Percentiles rank a stretch among this genome's conserved stretches.
phyloP scores from a whole-genome alignment of 352 stramenopile species.

The Pythium myriotylum region DNA sequence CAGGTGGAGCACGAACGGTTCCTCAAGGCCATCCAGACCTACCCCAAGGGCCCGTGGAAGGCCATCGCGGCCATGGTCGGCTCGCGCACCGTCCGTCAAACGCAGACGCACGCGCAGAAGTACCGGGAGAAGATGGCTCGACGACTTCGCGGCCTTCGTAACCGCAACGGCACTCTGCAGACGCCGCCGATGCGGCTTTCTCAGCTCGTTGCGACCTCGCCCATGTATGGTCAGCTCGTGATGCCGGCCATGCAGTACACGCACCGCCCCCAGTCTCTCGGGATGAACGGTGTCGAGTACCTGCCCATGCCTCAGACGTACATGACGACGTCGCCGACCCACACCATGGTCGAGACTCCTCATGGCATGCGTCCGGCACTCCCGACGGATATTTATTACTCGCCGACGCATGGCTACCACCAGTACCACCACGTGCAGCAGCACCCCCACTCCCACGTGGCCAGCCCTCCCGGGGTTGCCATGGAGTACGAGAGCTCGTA shows the following conservation, averaged over 20 bases:
- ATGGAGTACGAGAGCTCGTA: constrained; percentile 23
- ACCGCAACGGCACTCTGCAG: constrained; percentile 60
- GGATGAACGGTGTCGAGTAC: constrained; percentile 23
- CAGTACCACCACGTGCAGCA: constrained; percentile 7
- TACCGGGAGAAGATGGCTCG: constrained; percentile 65
- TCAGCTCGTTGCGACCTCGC: constrained; percentile 18
- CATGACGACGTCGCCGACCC: constrained; percentile 18
- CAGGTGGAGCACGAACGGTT: constrained; percentile 64
- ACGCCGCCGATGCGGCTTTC: constrained; percentile 32
- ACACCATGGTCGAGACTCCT: constrained; percentile 16
- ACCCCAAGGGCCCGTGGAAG: constrained; percentile 68
- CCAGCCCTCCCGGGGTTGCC: background rate
- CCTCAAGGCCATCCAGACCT: constrained; percentile 56
- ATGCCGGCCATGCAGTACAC: constrained; percentile 28
- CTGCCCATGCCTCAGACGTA: constrained; percentile 23
- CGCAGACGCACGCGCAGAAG: constrained; percentile 71
- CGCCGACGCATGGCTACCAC: constrained; percentile 17
- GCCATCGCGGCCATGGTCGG: constrained; percentile 65
- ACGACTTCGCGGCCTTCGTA: constrained; percentile 61
- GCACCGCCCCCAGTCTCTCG: constrained; percentile 22
- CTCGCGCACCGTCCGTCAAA: constrained; percentile 68
- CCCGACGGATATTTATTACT: constrained; percentile 32
- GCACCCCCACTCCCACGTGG: constrained; percentile 3
- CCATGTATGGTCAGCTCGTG: constrained; percentile 27
- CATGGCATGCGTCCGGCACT: constrained; percentile 18